Percentiles rank a stretch among this genome's conserved stretches.
phyloP scores from a whole-genome alignment of 805 yeast species.

The Sugiyamaella chiloensis region DNA sequence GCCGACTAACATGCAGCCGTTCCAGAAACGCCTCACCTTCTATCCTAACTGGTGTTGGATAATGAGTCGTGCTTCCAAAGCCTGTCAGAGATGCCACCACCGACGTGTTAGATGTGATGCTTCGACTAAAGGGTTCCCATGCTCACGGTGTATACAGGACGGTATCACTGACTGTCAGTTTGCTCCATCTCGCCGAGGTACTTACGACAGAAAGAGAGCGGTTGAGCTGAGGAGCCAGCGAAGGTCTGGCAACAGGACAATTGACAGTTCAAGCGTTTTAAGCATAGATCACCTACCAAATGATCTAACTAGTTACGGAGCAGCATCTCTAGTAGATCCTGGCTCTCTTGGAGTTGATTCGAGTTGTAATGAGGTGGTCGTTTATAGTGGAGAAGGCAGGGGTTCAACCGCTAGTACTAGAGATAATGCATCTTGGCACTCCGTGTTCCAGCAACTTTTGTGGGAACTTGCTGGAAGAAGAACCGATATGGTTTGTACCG shows the following conservation, averaged over 20 bases:
- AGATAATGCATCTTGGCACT: neutral
- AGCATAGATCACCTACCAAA: too few species aligned
- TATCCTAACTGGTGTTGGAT: too few species aligned
- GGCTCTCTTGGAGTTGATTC: too few species aligned
- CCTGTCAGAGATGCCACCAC: slow-evolving; percentile 1
- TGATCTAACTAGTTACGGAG: neutral
- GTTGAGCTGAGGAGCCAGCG: neutral
- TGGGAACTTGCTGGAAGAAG: neutral
- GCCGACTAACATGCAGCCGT: too few species aligned
- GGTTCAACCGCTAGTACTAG: neutral
- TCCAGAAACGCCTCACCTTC: too few species aligned
- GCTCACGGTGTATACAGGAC: slow-evolving; percentile 2
- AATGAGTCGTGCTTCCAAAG: neutral
- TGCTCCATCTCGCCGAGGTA: neutral
- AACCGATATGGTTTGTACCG: neutral
- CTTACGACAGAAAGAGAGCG: neutral
- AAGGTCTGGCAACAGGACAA: too few species aligned
- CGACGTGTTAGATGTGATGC: slow-evolving; percentile 3
- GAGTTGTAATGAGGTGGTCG: neutral
- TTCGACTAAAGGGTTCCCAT: neutral
- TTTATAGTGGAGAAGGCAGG: neutral
- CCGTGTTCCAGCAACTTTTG: neutral
- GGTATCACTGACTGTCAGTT: neutral
- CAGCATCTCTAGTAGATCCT: too few species aligned
- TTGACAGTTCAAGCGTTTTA: too few species aligned